Conservation (phyloP, 2,329 filamentous ascomycete genomes). For the Talaromyces sp. region DNA sequence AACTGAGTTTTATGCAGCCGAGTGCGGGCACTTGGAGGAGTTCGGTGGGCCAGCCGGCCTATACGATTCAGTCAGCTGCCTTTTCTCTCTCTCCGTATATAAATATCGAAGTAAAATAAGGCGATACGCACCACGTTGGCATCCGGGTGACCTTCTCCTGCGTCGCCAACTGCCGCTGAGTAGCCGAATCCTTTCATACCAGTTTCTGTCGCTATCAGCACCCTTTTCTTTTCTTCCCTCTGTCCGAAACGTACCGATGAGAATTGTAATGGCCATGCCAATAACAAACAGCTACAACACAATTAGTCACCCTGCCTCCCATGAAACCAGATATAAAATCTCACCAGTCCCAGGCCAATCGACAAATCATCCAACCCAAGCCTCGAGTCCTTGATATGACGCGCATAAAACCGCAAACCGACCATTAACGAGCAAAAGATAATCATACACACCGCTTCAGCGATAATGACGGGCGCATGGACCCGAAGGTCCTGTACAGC, state of each 20-base stretch:
- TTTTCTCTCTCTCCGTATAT: no score
- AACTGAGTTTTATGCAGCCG: conserved; percentile 1
- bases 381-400: neutral
- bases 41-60: neutral
- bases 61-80: neutral
- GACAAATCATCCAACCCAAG: neutral
- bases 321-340: neutral
- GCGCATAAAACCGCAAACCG: neutral
- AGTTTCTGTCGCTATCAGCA: neutral
- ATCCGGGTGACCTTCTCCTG: neutral
- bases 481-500: neutral
- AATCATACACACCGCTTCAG: neutral
- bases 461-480: neutral
- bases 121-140: neutral
- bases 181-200: neutral
- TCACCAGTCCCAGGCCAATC: neutral
- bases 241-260: neutral
- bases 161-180: neutral
- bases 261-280: neutral
- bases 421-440: neutral
- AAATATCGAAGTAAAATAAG: neutral
- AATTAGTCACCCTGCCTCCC: neutral
- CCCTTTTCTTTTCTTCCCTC: neutral
- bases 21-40: neutral
- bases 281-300: neutral